These are phyloP conservation scores for Cladosporium halotolerans DNA, from an alignment of 2,329 filamentous ascomycete species.

Conservation along the genomic window DNA sequence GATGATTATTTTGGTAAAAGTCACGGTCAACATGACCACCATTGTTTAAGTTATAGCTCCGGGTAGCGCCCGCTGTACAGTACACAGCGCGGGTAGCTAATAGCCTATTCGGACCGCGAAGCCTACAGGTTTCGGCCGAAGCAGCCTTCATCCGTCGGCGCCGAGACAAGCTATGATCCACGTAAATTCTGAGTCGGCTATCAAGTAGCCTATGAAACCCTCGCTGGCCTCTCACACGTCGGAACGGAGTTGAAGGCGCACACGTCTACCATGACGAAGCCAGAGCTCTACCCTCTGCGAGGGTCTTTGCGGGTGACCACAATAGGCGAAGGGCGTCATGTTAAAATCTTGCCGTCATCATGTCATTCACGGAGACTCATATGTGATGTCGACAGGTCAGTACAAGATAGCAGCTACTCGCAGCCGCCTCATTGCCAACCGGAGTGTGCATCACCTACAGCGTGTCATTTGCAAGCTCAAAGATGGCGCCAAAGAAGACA, in stretches of 20 bases:
- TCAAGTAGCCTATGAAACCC: neutral
- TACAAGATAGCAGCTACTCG: too few species aligned
- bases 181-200: neutral
- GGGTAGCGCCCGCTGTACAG: too few species aligned
- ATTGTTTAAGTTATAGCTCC: too few species aligned
- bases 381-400: too few species aligned
- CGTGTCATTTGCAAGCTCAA: neutral
- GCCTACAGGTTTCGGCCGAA: neutral
- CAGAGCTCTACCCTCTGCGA: too few species aligned
- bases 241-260: too few species aligned
- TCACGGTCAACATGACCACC: too few species aligned
- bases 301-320: neutral
- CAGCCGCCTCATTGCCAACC: neutral
- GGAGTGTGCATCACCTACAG: too few species aligned
- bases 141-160: neutral
- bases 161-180: neutral
- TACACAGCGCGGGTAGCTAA: neutral
- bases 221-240: neutral
- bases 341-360: neutral
- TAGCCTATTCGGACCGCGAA: neutral
- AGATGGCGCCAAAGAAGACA: neutral
- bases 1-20: too few species aligned
- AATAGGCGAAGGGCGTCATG: neutral
- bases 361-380: neutral
- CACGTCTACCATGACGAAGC: too few species aligned